Base-by-base conservation (phyloP, 208 protist genomes). In the Trichomonas vaginalis region DNA sequence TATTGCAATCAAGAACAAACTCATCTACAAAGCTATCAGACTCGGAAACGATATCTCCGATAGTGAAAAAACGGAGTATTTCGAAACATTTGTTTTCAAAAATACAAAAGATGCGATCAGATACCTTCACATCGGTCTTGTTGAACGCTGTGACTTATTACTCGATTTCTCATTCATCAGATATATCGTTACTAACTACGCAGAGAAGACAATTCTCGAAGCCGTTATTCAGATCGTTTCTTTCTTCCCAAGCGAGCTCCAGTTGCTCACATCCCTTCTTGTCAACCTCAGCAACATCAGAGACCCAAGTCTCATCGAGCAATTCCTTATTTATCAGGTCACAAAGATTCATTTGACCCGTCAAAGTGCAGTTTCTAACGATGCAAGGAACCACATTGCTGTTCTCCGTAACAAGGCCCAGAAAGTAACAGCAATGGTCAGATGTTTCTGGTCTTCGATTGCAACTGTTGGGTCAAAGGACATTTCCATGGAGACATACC, bases 91-190 rank as follows among this genome's bases (percentile, higher is more conserved):
- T 21, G n/a, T 51, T 56, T 92, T 92, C 45, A 45, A 35, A 47
- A 15, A 35, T 51, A 42, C 45, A 8, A 51, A 51, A 3, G 45
- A 92, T 40, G 86, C 86, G 15, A 48, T 56, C 9, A 51, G 15
- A 39, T 39, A 40, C n/a, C 17, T 92, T 0, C 40, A 51, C 17
- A 92, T 92, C 15, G 86, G 86, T 35, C 15, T 92, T 51, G n/a
- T 39, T 9, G 42, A 45, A 8, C 86, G 46, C 10, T 35, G n/a
- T 32, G 45, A 92, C 39, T 47, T 40, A 49, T 42, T 92, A 8
- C 6, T 92, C 17, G 86, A 92, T 92, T 92, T 92, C 45, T 92
- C 86, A 48, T 92, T 92, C 45, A 35, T 92, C 23, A 48, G 86
- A 92, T 92, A 92, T 51, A 48, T 92, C 1, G 27, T 92, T 3